phyloP scores from a whole-genome alignment of 2,329 filamentous ascomycete species.

The Cordyceps militaris region DNA sequence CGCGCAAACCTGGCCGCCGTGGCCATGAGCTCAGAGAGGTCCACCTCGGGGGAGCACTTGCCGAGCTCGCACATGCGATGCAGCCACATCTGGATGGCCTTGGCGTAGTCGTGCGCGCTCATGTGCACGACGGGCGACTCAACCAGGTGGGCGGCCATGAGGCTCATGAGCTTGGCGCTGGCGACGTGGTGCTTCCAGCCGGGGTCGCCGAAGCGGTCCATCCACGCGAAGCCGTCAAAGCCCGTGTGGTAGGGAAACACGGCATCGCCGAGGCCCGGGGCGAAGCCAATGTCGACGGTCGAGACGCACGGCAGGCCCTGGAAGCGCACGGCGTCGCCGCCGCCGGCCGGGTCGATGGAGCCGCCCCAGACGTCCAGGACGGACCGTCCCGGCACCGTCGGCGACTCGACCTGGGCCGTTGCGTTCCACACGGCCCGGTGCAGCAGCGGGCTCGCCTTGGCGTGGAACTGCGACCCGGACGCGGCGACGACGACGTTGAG shows the following conservation, averaged over 20 bases:
- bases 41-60: conserved; percentile 22
- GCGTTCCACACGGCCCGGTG: conserved; percentile 58
- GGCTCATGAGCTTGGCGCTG: conserved; percentile 40
- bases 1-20: conserved; percentile 32
- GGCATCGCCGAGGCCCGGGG: conserved; percentile 36
- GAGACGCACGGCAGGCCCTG: conserved; percentile 61
- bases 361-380: conserved; percentile 36
- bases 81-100: conserved; percentile 30
- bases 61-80: conserved; percentile 26
- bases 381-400: conserved; percentile 39
- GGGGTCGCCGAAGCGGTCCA: conserved; percentile 68
- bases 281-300: conserved; percentile 45
- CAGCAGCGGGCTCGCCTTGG: conserved; percentile 58
- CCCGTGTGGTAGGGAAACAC: conserved; percentile 77
- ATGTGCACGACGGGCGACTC: conserved; percentile 32
- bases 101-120: conserved; percentile 34
- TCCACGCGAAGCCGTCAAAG: conserved; percentile 81
- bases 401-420: conserved; percentile 50
- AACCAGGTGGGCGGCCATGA: conserved; percentile 33
- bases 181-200: conserved; percentile 54
- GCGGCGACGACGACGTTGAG: conserved; percentile 71
- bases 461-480: conserved; percentile 48
- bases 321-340: conserved; percentile 31
- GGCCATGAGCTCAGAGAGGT: conserved; percentile 30
- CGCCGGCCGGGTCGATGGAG: conserved; percentile 49